Evolutionary conservation across 1,284 basidiomycete genomes (phyloP), one percentile per base, ranked within the genome.

Genomic region (Mycena sp.): DNA sequence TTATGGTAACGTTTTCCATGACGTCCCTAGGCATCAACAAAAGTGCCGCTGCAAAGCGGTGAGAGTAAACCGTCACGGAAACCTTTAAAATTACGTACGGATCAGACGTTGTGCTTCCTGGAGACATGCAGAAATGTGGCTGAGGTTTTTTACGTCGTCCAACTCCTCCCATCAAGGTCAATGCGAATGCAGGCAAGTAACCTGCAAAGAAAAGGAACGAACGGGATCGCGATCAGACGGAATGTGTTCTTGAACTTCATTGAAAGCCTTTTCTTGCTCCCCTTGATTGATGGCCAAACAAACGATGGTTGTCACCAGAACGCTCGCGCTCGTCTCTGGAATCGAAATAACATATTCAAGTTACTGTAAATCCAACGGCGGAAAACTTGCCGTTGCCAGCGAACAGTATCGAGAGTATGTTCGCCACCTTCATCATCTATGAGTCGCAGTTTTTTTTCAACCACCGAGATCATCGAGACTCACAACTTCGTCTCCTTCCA

Each of bases 401-500:
- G 21, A 54, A 54, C 21, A 54, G 28, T 10, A 51, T 51, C 21
- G 49, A 51, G 35, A 51, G 49, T 21, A 54, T 32, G 30, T 55
- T 55, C 14, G 41, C 53, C 23, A 40, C 43, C 51, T 53, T 43
- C 23, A 26, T 26, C 6, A 26, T 10, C 17, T 5, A 25, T 16
- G 28, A n/a, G 17, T 6, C 6, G 21, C 28, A n/a, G 21, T 29
- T n/a, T 26, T 10, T n/a, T 29, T 6, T 12, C 12, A 45, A n/a
- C 25, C 43, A 14, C 5, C 6, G 43, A 2, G 16, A 11, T 19
- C 2, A 25, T 9, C 5, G 19, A 7, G 19, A 53, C 51, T 26
- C 12, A 45, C 53, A 21, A 55, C 53, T 45, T 55, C 53, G 5
- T 55, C 41, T 35, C 21, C 26, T 35, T 55, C 26, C 12, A 53